Conservation (phyloP, 352 stramenopile genomes). For the Aphanomyces invadans region DNA sequence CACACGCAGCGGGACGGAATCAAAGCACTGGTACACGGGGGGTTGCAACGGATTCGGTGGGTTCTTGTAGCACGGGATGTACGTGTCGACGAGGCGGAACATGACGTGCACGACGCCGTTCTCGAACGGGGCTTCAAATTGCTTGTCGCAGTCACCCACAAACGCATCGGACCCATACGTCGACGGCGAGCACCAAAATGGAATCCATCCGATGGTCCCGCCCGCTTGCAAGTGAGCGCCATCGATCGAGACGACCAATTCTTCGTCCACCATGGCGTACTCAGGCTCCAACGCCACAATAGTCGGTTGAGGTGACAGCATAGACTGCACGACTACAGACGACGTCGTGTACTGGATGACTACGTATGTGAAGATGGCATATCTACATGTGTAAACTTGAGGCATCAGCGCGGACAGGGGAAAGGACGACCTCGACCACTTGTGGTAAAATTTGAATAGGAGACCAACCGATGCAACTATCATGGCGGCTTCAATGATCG, state of each 20-base stretch:
- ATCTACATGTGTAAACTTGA: too few species aligned
- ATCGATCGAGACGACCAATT: conserved; percentile 51
- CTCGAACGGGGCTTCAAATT: conserved; percentile 57
- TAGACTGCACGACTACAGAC: conserved; percentile 43
- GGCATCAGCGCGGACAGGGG: too few species aligned
- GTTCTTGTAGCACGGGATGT: conserved; percentile 79
- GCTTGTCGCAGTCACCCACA: conserved; percentile 46
- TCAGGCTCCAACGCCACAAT: conserved; percentile 54
- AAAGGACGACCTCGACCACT: conserved; percentile 47
- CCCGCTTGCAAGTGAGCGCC: conserved; percentile 70
- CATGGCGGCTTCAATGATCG: conserved; percentile 37
- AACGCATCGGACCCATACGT: conserved; percentile 9
- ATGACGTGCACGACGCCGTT: conserved; percentile 55
- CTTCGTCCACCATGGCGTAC: conserved; percentile 66
- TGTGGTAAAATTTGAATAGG: conserved; percentile 44
- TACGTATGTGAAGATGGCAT: conserved; percentile 21
- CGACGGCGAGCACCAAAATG: conserved; percentile 55
- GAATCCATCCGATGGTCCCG: conserved; percentile 63
- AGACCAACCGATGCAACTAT: conserved; percentile 39
- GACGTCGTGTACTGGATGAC: conserved; percentile 44
- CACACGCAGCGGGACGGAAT: conserved; percentile 57
- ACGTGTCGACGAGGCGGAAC: conserved; percentile 68
- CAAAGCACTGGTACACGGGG: conserved; percentile 62
- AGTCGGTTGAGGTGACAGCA: conserved; percentile 36
- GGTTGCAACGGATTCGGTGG: conserved; percentile 65